Conservation (phyloP, 441 rosid genomes). For the Erodium moschatum region DNA sequence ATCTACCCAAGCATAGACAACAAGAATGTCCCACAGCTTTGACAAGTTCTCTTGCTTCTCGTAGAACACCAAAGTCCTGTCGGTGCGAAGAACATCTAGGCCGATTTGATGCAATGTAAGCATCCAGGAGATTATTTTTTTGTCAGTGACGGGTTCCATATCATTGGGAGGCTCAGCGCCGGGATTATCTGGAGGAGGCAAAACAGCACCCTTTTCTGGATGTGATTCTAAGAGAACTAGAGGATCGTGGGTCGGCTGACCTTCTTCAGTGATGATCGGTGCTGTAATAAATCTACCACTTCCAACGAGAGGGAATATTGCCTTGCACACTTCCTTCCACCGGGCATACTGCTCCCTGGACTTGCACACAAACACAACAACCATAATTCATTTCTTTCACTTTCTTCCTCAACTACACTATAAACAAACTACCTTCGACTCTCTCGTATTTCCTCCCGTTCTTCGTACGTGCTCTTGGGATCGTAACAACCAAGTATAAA, state of each 20-base stretch:
- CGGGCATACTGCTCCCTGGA: conserved; percentile 57
- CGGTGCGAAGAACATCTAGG: conserved; percentile 86
- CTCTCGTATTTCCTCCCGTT: conserved; percentile 62
- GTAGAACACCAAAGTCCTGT: conserved; percentile 73
- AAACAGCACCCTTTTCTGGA: conserved; percentile 27
- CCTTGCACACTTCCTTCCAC: conserved; percentile 68
- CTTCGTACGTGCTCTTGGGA: conserved; percentile 75
- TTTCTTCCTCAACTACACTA: too few species aligned
- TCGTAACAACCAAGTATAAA: conserved; percentile 84
- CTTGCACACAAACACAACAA: not conserved
- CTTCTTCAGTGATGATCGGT: conserved; percentile 72
- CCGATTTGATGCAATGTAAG: conserved; percentile 90
- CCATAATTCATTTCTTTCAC: too few species aligned
- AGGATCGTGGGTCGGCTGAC: conserved; percentile 74
- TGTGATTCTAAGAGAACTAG: conserved; percentile 56
- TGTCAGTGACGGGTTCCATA: conserved; percentile 25
- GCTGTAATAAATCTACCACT: conserved; percentile 81
- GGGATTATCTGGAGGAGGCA: conserved; percentile 17
- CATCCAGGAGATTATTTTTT: conserved; percentile 77
- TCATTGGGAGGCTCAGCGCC: not conserved
- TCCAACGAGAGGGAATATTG: conserved; percentile 70
- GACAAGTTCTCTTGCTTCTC: conserved; percentile 82
- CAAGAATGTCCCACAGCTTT: conserved; percentile 86
- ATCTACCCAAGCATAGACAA: conserved; percentile 90
- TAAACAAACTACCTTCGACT: conserved; percentile 47